Conservation (phyloP, 164 flowering plant species). For the Liquidambar formosana region DNA sequence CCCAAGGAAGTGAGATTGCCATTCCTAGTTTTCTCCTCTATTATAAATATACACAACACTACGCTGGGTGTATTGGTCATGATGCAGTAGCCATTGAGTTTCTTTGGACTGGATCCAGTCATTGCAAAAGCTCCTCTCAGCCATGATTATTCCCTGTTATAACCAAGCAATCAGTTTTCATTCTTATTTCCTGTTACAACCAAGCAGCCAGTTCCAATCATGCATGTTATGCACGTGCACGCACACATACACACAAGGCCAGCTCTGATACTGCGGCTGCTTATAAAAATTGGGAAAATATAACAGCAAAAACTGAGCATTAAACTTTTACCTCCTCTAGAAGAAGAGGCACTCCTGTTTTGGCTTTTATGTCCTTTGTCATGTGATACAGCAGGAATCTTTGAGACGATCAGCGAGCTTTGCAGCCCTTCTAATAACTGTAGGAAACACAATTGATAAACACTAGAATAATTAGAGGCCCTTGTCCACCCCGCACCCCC, state of each 20-base stretch:
- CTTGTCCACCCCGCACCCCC: no score
- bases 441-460: not conserved
- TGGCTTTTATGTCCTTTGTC: conserved; percentile 46
- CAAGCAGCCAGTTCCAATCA: not conserved
- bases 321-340: conserved; percentile 40
- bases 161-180: conserved; percentile 1
- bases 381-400: conserved; percentile 53
- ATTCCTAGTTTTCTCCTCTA: conserved; percentile 23
- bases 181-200: not conserved
- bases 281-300: no score
- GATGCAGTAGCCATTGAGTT: conserved; percentile 7
- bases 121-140: conserved; percentile 11
- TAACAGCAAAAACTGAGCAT: not conserved
- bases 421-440: conserved; percentile 76
- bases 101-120: conserved; percentile 1
- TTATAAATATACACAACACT: conserved; percentile 30
- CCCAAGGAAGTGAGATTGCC: conserved; percentile 20
- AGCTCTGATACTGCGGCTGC: no score
- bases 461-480: not conserved
- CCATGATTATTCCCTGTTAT: conserved; percentile 28
- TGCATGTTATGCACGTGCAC: not conserved
- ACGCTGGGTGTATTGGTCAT: conserved; percentile 9
- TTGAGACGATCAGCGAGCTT: conserved; percentile 58
- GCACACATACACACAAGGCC: not conserved
- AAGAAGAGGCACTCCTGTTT: conserved; percentile 24